Conservation (phyloP, 371 early-diverging fungal species). For the Mucor piriformis region DNA sequence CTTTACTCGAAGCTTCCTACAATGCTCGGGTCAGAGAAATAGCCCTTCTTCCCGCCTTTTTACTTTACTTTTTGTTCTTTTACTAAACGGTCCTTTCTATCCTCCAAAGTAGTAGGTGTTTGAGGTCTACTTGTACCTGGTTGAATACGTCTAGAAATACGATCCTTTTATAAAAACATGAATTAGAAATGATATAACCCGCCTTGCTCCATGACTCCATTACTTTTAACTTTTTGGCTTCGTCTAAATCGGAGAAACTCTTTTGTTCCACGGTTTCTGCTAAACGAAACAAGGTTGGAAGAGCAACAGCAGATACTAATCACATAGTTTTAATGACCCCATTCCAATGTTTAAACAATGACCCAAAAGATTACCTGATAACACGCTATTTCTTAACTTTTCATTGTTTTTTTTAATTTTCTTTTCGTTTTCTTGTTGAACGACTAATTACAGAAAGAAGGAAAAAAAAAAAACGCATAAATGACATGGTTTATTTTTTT, state of each 20-base stretch:
- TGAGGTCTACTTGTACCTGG: conserved; percentile 38
- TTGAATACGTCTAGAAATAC: conserved; percentile 53
- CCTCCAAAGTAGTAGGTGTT: conserved; percentile 36
- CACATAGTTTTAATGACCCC: no score
- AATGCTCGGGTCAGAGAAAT: background rate
- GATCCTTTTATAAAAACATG: no score
- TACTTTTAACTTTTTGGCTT: conserved; percentile 59
- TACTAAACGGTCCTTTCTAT: conserved; percentile 40
- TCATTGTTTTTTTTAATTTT: conserved; percentile 19
- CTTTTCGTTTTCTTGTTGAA: conserved; percentile 43
- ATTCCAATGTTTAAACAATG: no score
- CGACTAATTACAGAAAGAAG: no score
- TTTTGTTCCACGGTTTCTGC: conserved; percentile 68
- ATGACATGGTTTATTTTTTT: no score
- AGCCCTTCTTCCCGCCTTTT: background rate
- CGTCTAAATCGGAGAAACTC: conserved; percentile 54
- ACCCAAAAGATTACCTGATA: background rate
- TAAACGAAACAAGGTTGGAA: conserved; percentile 61
- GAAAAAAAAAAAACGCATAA: no score
- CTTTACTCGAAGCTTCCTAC: conserved; percentile 48
- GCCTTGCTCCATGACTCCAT: no score
- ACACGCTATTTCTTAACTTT: conserved; percentile 4
- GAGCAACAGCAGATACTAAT: conserved; percentile 39
- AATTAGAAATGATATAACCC: no score
- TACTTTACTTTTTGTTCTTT: conserved; percentile 34